A percentile compares a stretch with the other conserved stretches of the same genome.
These are phyloP conservation scores for Datisca glomerata DNA, from an alignment of 306 rosid genomes.

Conservation along the genomic window DNA sequence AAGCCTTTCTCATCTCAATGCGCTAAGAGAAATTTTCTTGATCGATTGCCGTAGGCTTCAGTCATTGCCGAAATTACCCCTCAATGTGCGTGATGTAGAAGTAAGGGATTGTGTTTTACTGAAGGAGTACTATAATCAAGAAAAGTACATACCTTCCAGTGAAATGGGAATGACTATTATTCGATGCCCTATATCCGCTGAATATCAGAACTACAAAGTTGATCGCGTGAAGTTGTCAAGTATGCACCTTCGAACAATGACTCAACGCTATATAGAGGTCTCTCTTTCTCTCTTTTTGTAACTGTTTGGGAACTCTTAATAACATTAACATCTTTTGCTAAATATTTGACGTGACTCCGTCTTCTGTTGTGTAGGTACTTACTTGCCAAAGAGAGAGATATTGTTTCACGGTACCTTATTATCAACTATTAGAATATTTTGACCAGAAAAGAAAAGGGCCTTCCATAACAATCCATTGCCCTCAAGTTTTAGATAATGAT, in stretches of 20 bases:
- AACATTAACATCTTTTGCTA: background rate
- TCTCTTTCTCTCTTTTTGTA: background rate
- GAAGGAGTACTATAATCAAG: slow-evolving; percentile 4
- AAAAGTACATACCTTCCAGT: background rate
- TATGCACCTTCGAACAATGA: background rate
- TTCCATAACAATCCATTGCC: background rate
- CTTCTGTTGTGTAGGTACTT: background rate
- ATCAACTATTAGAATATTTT: background rate
- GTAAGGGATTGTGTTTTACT: slow-evolving; percentile 11
- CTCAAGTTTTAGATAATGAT: background rate
- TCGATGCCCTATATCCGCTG: background rate
- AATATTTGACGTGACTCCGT: background rate
- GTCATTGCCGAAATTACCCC: slow-evolving; percentile 5
- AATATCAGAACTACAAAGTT: background rate
- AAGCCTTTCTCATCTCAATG: slow-evolving; percentile 10
- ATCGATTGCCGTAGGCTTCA: slow-evolving; percentile 6
- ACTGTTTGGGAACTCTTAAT: background rate
- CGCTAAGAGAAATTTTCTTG: slow-evolving; percentile 8
- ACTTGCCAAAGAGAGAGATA: slow-evolving; percentile 9
- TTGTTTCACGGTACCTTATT: background rate
- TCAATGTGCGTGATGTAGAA: background rate
- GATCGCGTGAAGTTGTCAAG: background rate
- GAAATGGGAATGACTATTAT: slow-evolving; percentile 4
- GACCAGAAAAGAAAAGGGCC: background rate
- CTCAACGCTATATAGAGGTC: slow-evolving; percentile 8